Evolutionary conservation across 75 land plant genomes (phyloP), one percentile per base, ranked within the genome.

Genomic region (Selaginella moellendorffii): DNA sequence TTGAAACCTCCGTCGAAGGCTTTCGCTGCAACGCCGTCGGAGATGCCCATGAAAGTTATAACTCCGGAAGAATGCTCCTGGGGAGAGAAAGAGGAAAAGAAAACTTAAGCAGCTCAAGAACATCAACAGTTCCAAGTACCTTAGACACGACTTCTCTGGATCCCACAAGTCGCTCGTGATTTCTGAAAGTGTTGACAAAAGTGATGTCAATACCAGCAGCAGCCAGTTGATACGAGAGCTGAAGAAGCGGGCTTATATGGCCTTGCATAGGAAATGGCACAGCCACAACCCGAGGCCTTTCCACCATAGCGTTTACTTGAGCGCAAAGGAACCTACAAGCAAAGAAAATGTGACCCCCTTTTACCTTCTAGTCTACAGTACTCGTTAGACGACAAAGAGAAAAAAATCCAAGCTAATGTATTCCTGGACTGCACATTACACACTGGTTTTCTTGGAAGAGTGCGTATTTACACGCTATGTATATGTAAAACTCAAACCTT

Each of bases 231-330:
- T 24, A 25, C 8, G 17, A 56, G 2, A 56, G 21, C 8, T 56
- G 59, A 19, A 56, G 59, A 5, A 56, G 2, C 5, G 59, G 59
- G n/a, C n/a, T 56, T 8, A 56, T 56, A 25, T 56, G 59, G 21
- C 59, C 59, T 24, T 56, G 59, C 59, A 56, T 9, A 9, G 59
- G 59, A 21, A 56, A 56, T 5, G 59, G 59, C 5, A 56, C n/a
- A 25, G 59, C 59, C 59, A 56, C 59, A 36, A 36, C 14, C 14
- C 14, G 5, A 14, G 46, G 46, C 5, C 14, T 36, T 14, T 36
- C 46, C 5, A 14, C 46, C 46, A 36, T 36, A n/a, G n/a, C n/a
- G n/a, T n/a, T n/a, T n/a, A n/a, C n/a, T n/a, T n/a, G n/a, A n/a
- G n/a, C n/a, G n/a, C n/a, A n/a, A n/a, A n/a, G n/a, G n/a, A n/a